Conservation (phyloP, 352 stramenopile genomes). For the Globisporangium nodosum region DNA sequence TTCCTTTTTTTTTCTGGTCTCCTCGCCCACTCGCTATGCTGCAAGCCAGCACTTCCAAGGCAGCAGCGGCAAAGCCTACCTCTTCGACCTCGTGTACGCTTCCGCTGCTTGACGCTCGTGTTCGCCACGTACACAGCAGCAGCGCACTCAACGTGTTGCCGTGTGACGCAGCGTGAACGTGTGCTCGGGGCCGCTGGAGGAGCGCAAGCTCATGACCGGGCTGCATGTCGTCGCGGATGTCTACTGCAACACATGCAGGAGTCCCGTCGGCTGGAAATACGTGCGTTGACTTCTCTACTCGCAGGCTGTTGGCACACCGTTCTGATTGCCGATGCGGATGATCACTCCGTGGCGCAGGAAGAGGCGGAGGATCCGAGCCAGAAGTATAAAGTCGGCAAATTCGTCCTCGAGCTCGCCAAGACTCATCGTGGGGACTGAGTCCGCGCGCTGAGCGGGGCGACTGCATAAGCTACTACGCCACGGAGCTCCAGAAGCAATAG, state of each 20-base stretch:
- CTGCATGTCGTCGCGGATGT: conserved; percentile 93
- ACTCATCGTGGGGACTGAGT: conserved; percentile 37
- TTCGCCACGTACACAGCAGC: too few relatives aligned
- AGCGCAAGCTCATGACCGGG: conserved; percentile 92
- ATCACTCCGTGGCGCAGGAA: conserved; percentile 28
- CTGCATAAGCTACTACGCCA: too few relatives aligned
- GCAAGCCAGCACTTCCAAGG: conserved; percentile 66
- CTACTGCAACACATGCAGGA: conserved; percentile 91
- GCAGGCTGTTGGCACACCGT: too few relatives aligned
- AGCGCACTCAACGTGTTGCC: too few relatives aligned
- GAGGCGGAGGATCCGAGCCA: conserved; percentile 90
- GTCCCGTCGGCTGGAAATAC: conserved; percentile 94
- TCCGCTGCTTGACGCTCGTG: neutral
- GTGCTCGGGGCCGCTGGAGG: conserved; percentile 76
- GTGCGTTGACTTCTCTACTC: conserved; percentile 13
- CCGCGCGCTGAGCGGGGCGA: too few relatives aligned
- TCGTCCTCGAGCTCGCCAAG: conserved; percentile 95
- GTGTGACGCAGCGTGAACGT: conserved; percentile 74
- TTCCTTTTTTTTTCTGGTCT: neutral
- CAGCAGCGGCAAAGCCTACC: conserved; percentile 85
- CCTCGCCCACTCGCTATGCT: neutral
- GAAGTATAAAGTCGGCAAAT: conserved; percentile 97
- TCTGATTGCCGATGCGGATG: neutral
- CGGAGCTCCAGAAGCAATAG: neutral
- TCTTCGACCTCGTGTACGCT: conserved; percentile 87